Evolutionary conservation across 768 basidiomycete species (phyloP).

Genomic region (Cystobasidiopsis lactophilus): DNA sequence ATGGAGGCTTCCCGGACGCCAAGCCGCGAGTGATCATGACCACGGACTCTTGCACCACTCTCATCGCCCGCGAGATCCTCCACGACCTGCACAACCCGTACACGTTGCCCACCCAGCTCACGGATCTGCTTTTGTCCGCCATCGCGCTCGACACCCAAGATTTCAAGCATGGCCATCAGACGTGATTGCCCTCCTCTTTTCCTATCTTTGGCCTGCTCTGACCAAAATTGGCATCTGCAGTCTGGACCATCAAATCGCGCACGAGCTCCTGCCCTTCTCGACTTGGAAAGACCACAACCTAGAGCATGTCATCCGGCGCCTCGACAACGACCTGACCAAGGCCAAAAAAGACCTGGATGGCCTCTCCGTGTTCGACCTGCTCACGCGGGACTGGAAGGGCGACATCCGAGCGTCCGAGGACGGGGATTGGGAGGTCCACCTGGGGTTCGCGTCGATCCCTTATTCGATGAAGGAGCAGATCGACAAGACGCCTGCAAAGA

Average conservation of each 20-base stretch:
- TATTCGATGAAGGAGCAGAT: background rate
- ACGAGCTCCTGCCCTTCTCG: background rate
- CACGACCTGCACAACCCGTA: background rate
- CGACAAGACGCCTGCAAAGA: background rate
- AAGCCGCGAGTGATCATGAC: conserved; percentile 4
- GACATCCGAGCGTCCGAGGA: background rate
- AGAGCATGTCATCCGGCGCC: background rate
- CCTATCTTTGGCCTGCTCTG: background rate
- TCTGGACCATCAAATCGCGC: background rate
- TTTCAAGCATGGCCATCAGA: conserved; percentile 1
- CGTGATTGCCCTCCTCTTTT: background rate
- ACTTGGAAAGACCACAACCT: conserved; percentile 8
- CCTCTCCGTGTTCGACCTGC: conserved; percentile 2
- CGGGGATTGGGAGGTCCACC: background rate
- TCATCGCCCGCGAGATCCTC: background rate
- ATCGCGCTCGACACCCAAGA: conserved; percentile 7
- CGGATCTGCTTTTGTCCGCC: conserved; percentile 3
- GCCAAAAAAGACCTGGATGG: background rate
- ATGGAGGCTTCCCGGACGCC: conserved; percentile 1
- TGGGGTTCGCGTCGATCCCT: background rate
- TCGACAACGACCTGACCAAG: conserved; percentile 5
- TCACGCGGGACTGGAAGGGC: conserved; percentile 8
- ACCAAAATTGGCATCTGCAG: too few species aligned
- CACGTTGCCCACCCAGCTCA: background rate
- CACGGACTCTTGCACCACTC: conserved; percentile 3